Evolutionary conservation across 2,329 filamentous ascomycete genomes (phyloP).

Genomic region (Aspergillus aculeatinus): DNA sequence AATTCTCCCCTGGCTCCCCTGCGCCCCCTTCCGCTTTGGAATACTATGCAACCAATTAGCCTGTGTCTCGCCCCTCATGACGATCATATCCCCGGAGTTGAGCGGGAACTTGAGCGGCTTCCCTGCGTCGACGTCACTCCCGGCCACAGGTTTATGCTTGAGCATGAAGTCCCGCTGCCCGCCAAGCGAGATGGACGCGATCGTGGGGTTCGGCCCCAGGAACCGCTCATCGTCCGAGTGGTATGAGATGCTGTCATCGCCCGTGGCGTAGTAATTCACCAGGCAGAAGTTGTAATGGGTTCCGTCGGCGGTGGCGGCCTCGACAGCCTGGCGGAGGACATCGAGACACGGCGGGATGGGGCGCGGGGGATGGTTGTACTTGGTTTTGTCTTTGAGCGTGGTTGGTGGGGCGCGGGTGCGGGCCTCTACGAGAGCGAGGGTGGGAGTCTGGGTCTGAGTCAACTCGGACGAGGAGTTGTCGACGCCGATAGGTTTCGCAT

Average conservation of each 20-base stretch:
- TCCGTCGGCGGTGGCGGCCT: slow-evolving; percentile 59
- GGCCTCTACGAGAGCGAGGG: slow-evolving; percentile 41
- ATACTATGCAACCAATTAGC: slow-evolving; percentile 75
- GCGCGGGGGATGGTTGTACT: slow-evolving; percentile 62
- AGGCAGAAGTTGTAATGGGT: slow-evolving; percentile 73
- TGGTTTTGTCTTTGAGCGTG: slow-evolving; percentile 27
- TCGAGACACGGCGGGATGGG: slow-evolving; percentile 71
- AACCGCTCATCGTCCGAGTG: slow-evolving; percentile 81
- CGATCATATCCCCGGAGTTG: slow-evolving; percentile 70
- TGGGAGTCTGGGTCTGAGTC: background rate
- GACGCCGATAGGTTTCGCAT: background rate
- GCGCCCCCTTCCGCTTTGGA: slow-evolving; percentile 67
- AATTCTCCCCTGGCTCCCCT: slow-evolving; percentile 63
- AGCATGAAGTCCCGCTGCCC: slow-evolving; percentile 72
- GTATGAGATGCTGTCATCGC: slow-evolving; percentile 73
- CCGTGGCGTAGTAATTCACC: slow-evolving; percentile 80
- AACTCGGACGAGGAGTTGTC: too few relatives aligned
- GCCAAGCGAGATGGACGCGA: slow-evolving; percentile 73
- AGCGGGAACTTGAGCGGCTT: slow-evolving; percentile 55
- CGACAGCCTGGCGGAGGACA: slow-evolving; percentile 60
- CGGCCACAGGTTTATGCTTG: slow-evolving; percentile 67
- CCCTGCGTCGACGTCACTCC: slow-evolving; percentile 31
- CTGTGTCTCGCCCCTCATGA: slow-evolving; percentile 77
- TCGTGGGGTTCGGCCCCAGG: slow-evolving; percentile 66
- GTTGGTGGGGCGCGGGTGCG: slow-evolving; percentile 42